phyloP scores from a whole-genome alignment of 768 basidiomycete genomes.

The Psilocybe azurescens region DNA sequence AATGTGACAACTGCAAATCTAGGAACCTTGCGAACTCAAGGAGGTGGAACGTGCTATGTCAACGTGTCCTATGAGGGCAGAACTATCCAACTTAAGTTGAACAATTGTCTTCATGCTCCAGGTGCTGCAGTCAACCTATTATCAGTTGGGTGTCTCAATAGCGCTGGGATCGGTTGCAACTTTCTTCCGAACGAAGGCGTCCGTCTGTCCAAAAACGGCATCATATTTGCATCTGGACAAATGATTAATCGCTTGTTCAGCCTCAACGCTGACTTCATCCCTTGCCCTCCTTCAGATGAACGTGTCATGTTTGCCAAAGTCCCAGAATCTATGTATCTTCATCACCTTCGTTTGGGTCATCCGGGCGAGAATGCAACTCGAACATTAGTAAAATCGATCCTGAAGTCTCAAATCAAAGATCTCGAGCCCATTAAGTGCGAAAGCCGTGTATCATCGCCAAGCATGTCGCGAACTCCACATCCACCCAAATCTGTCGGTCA shows the following conservation, averaged over 20 bases:
- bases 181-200: not conserved
- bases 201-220: not conserved
- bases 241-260: not conserved
- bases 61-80: not conserved
- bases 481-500: no score
- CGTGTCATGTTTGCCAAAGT: conserved; percentile 4
- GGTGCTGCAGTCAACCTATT: not conserved
- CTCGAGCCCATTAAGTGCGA: conserved; percentile 3
- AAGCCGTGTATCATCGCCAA: conserved; percentile 14
- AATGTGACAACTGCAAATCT: not conserved
- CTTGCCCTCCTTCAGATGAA: not conserved
- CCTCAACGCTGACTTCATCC: not conserved
- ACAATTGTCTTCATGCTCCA: not conserved
- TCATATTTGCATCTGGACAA: not conserved
- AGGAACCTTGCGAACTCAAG: not conserved
- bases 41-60: not conserved
- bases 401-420: not conserved
- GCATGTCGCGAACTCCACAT: not conserved
- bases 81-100: not conserved
- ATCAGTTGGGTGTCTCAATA: not conserved
- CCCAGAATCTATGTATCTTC: conserved; percentile 12
- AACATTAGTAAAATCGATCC: not conserved
- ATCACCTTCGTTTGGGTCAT: conserved; percentile 17
- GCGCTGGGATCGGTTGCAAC: not conserved
- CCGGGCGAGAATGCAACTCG: conserved; percentile 4